Base-by-base conservation (phyloP, 495 filamentous ascomycete genomes). In the Chaetomium cochliodes region DNA sequence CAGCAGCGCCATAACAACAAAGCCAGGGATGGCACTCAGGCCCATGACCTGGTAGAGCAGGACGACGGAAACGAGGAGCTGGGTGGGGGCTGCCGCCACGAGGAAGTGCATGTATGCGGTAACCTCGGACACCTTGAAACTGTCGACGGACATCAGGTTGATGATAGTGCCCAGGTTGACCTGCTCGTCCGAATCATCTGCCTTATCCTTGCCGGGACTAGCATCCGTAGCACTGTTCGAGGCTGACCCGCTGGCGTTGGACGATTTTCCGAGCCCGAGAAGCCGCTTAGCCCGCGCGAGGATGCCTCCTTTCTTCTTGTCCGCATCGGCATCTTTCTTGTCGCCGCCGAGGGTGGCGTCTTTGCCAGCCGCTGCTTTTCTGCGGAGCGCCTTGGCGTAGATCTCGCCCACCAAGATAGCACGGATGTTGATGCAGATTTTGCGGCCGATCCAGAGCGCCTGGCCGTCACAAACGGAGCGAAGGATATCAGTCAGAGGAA, bases 81-180 rank as follows among this genome's bases (percentile, higher is more conserved):
- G 90, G 22, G 94, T 87, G 0, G 93, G 93, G 9, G 92, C 90
- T 67, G 87, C 87, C 0, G 90, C 92, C 82, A 90, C 90, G 53
- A 97, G 78, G 74, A 93, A 97, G 73, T 97, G 93, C 52, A 97
- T 76, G 71, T 97, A 99, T 0, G 93, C 90, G 55, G 90, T 90
- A 57, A 94, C 87, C 74, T 97, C 93, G 60, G 91, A 91, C 57
- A 98, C 90, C 78, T 99, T 99, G 85, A 97, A 97, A 39, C 94
- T 97, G 81, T 99, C 96, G 60, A 99, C 96, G 12, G 96, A 86
- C 96, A 99, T 99, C 67, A 99, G 77, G 73, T 98, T 99, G 78
- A 98, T 98, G 73, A 99, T 97, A 25, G 93, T 94, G 63, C 96
- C 96, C 62, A 92, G 81, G 67, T 96, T 97, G 22, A 90, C 94